phyloP scores from a whole-genome alignment of 139 green algal genomes.

The Chlorella sp. region DNA sequence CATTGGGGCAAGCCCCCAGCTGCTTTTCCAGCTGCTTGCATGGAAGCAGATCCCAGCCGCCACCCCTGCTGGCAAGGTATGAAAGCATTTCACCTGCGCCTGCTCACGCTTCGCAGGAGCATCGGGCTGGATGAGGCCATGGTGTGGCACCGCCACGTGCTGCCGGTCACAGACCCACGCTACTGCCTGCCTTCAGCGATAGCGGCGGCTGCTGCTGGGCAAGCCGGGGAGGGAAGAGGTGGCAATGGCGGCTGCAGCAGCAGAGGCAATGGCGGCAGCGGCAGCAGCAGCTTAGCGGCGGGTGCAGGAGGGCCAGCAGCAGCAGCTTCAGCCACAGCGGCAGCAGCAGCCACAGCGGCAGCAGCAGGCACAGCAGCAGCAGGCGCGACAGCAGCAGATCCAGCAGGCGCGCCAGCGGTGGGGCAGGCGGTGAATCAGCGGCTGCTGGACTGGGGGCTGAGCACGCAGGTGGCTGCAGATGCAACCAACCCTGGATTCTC shows the following conservation, averaged over 20 bases:
- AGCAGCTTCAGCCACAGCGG: background rate
- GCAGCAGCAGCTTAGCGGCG: background rate
- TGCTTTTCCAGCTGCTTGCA: too few species aligned
- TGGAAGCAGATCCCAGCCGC: too few species aligned
- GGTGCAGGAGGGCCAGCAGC: background rate
- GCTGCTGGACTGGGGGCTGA: slow-evolving; percentile 66
- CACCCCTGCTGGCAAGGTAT: too few species aligned
- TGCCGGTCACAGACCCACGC: slow-evolving; percentile 45
- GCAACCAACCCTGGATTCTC: slow-evolving; percentile 75
- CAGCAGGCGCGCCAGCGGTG: background rate
- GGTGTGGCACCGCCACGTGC: slow-evolving; percentile 75
- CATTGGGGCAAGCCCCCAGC: too few species aligned
- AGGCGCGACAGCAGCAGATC: background rate
- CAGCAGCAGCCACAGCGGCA: background rate
- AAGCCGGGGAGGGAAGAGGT: too few species aligned
- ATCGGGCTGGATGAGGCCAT: slow-evolving; percentile 78
- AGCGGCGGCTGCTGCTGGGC: background rate
- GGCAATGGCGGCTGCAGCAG: background rate
- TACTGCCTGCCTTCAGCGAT: background rate
- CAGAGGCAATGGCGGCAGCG: background rate
- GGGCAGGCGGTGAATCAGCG: slow-evolving; percentile 51
- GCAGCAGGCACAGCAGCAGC: background rate
- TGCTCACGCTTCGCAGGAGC: slow-evolving; percentile 45
- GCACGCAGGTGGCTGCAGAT: slow-evolving; percentile 57
- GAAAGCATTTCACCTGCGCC: too few species aligned